Percentiles rank a stretch among this genome's conserved stretches.
These are phyloP conservation scores for Diospyros lotus DNA, from an alignment of 148 eudicot genomes.

Conservation along the genomic window DNA sequence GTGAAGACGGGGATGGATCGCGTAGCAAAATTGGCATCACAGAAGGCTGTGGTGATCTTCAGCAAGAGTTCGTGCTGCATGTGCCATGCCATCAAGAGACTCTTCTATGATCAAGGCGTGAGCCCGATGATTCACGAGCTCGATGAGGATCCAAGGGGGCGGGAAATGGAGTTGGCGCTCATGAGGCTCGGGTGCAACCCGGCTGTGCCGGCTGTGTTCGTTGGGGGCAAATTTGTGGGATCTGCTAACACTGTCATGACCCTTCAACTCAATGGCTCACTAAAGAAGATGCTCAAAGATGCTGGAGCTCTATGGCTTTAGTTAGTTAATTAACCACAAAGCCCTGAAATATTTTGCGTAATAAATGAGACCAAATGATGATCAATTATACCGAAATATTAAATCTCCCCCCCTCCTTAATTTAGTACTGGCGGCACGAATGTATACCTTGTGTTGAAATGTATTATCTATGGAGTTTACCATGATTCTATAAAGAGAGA, in stretches of 20 bases:
- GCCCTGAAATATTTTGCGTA: neutral
- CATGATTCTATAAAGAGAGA: too few relatives aligned
- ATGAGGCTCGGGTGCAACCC: constrained; percentile 41
- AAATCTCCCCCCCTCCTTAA: too few relatives aligned
- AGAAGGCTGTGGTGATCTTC: constrained; percentile 49
- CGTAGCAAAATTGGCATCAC: constrained; percentile 24
- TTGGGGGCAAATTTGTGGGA: constrained; percentile 43
- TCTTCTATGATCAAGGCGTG: constrained; percentile 45
- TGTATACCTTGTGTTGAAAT: neutral
- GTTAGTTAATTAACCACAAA: neutral
- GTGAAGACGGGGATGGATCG: constrained; percentile 23
- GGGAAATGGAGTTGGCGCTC: constrained; percentile 41
- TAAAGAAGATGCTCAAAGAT: constrained; percentile 37
- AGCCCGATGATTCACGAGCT: constrained; percentile 42
- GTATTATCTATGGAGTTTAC: neutral
- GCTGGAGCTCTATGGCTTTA: constrained; percentile 50
- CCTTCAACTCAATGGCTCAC: constrained; percentile 34
- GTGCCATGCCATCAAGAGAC: constrained; percentile 45
- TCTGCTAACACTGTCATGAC: constrained; percentile 35
- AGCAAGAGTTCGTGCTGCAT: constrained; percentile 50
- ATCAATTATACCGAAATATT: neutral
- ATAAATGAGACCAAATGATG: constrained; percentile 3
- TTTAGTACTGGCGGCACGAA: neutral
- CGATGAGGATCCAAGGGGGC: constrained; percentile 35
- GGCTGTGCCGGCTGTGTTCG: constrained; percentile 42